A percentile compares a stretch with the other conserved stretches of the same genome.
These are phyloP conservation scores for Flaveria linearis DNA, from an alignment of 129 eudicot genomes.

Conservation along the genomic window DNA sequence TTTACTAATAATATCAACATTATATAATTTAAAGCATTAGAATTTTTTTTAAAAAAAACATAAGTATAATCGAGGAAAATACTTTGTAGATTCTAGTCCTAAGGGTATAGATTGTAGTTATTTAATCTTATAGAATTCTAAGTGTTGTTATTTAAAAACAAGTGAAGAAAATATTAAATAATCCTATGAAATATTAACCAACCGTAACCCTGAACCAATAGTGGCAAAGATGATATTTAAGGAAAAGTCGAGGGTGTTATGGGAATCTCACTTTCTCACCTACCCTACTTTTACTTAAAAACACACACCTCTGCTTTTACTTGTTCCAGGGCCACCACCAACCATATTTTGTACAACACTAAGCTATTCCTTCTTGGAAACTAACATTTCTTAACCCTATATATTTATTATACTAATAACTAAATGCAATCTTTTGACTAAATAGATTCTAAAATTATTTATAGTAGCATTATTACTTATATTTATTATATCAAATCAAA, in stretches of 20 bases:
- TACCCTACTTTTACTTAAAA: neutral
- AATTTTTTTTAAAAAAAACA: no score
- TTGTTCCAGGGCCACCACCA: conserved; percentile 31
- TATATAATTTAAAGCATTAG: no score
- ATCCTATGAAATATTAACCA: no score
- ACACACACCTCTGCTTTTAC: conserved; percentile 31
- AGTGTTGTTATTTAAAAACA: no score
- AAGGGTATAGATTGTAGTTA: no score
- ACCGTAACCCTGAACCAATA: no score
- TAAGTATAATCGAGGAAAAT: no score
- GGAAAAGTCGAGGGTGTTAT: conserved; percentile 3
- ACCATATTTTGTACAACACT: conserved; percentile 3
- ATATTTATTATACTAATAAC: neutral
- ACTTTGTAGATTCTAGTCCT: no score
- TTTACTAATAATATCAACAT: no score
- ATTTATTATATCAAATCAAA: neutral
- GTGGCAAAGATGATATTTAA: conserved; percentile 3
- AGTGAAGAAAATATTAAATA: no score
- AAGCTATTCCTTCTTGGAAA: neutral
- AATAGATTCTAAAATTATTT: neutral
- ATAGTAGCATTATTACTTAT: neutral
- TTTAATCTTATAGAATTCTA: no score
- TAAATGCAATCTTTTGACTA: neutral
- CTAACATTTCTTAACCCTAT: neutral
- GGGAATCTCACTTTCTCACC: conserved; percentile 26